Evolutionary conservation across 768 basidiomycete species (phyloP), one percentile per base, ranked within the genome.

Genomic region (Mycena polygramma): DNA sequence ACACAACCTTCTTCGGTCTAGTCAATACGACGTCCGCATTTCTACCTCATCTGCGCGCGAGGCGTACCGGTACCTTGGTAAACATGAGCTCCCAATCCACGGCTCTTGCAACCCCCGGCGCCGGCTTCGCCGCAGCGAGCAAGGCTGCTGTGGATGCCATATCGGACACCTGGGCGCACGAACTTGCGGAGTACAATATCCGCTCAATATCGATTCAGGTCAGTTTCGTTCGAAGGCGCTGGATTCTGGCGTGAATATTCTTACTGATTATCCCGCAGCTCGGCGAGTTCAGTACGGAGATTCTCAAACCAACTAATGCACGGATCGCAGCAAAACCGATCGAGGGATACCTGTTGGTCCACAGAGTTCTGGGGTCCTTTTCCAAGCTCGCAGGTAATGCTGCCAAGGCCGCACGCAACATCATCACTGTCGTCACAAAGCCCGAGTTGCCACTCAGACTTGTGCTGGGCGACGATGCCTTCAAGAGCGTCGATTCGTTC

Each of bases 1-100:
- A 74, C 63, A 75, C 76, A 15, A 80, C 79, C 69, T 74, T 80
- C 41, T 73, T 77, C 60, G 78, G 77, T 14, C 76, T 77, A 1
- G 70, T 80, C 45, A 71, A 73, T 63, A 64, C 76, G 6, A 76
- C 76, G 11, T 70, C 73, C 61, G 67, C 67, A 1, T 75, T 81
- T 68, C 63, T 81, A 9, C 81, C 81, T 1, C 75, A 81, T 39
- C 71, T 80, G 35, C 70, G 74, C 13, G 39, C 15, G 22, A 63
- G 72, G 4, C 55, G 35, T 22, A 39, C 61, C 3, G 74, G 74
- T 7, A 73, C 72, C 15, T 67, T 75, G 57, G 70, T 75, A 1
- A 75, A 75, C 36, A 71, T 75, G 45, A 71, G 72, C 55, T 75
- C 74, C n/a, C 62, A 65, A 37, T 72, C 63, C 65, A 5, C 45